phyloP scores from a whole-genome alignment of 208 protist species.

The Trypanosoma cruzi region DNA sequence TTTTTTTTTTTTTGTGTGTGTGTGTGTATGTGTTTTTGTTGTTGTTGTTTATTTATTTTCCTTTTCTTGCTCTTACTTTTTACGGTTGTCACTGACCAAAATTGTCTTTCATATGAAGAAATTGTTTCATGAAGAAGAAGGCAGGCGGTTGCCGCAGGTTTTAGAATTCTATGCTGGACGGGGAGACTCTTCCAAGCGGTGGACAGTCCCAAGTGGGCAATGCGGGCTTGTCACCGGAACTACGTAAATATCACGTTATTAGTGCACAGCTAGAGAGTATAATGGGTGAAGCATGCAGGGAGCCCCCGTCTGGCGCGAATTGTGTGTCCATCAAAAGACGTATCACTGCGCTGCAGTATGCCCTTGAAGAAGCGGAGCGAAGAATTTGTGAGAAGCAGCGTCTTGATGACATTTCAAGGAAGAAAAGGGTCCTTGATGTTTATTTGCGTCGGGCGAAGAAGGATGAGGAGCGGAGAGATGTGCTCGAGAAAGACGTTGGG shows the following conservation, averaged over 20 bases:
- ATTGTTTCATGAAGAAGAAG: neutral
- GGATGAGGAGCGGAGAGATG: conserved; percentile 33
- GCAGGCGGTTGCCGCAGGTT: neutral
- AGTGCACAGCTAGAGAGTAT: conserved; percentile 63
- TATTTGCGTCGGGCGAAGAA: conserved; percentile 41
- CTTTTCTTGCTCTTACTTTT: neutral
- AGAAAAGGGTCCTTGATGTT: conserved; percentile 37
- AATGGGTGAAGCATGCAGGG: conserved; percentile 53
- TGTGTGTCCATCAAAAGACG: conserved; percentile 53
- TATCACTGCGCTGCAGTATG: conserved; percentile 57
- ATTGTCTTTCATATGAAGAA: neutral
- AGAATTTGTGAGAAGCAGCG: conserved; percentile 37
- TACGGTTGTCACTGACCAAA: neutral
- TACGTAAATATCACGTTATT: conserved; percentile 46
- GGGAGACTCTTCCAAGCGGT: neutral
- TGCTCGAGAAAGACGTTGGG: conserved; percentile 49
- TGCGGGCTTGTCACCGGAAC: neutral
- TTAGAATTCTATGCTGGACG: neutral
- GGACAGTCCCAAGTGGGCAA: neutral
- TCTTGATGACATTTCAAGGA: conserved; percentile 34
- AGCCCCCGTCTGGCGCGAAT: conserved; percentile 51
- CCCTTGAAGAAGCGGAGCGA: conserved; percentile 56
- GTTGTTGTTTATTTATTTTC: no score
- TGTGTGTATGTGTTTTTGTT: no score
- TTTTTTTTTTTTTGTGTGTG: neutral